phyloP scores from a whole-genome alignment of 2,329 filamentous ascomycete species.

The Colletotrichum brevisporum region DNA sequence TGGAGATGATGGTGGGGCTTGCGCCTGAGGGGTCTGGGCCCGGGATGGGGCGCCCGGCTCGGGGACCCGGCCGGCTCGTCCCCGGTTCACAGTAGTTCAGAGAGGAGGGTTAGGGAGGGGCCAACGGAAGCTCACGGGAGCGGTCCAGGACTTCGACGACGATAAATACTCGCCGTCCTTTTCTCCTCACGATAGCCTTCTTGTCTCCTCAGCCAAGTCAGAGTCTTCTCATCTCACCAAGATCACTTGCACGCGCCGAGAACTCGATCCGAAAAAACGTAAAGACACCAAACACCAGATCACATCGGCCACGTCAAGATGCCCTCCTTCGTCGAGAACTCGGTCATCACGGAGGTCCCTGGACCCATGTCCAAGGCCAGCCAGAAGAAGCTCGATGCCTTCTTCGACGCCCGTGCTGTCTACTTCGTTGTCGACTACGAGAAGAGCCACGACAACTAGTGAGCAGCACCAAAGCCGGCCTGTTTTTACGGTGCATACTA shows the following conservation, averaged over 20 bases:
- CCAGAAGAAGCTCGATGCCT: slow-evolving; percentile 58
- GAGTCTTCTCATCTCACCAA: not conserved
- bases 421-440: slow-evolving; percentile 68
- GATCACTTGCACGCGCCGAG: not conserved
- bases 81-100: slow-evolving; percentile 6
- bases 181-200: not conserved
- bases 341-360: slow-evolving; percentile 55
- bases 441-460: slow-evolving; percentile 67
- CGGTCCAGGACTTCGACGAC: not conserved
- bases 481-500: not conserved
- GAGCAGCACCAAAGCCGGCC: not conserved
- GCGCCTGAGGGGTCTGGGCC: slow-evolving; percentile 16
- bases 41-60: slow-evolving; percentile 37
- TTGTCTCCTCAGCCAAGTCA: not conserved
- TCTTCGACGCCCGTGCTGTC: slow-evolving; percentile 67
- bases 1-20: slow-evolving; percentile 27
- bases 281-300: not conserved
- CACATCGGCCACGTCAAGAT: slow-evolving; percentile 44
- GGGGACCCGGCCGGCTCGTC: slow-evolving; percentile 34
- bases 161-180: slow-evolving; percentile 33
- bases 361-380: slow-evolving; percentile 56
- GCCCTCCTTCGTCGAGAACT: slow-evolving; percentile 51
- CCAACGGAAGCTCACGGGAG: slow-evolving; percentile 18
- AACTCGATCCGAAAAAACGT: not conserved
- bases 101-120: not conserved